These are phyloP conservation scores for Hyphopichia wangnamkhiaoensis DNA, from an alignment of 1,139 yeast species.

Conservation along the genomic window DNA sequence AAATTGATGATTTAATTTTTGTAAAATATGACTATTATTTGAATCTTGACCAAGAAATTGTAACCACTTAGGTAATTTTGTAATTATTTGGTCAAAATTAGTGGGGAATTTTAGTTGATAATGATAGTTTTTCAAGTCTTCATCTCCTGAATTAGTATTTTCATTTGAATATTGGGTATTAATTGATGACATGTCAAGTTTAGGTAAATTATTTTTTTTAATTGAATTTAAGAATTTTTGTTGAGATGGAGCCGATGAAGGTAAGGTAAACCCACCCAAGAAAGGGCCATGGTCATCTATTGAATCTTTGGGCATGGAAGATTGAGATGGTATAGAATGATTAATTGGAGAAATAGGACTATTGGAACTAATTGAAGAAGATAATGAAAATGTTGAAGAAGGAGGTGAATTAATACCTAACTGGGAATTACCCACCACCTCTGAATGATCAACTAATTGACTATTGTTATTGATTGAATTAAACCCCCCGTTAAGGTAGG, in stretches of 20 bases:
- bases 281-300: conserved; percentile 4
- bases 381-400: conserved; percentile 7
- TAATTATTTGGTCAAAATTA: conserved; percentile 18
- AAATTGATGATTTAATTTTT: conserved; percentile 39
- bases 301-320: background rate
- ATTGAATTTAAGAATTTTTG: conserved; percentile 34
- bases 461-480: conserved; percentile 6
- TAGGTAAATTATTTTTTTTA: conserved; percentile 25
- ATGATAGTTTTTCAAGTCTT: conserved; percentile 30
- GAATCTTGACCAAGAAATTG: conserved; percentile 22
- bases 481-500: conserved; percentile 42
- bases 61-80: conserved; percentile 52
- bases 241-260: conserved; percentile 34
- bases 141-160: conserved; percentile 18
- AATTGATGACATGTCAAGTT: conserved; percentile 13
- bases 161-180: conserved; percentile 19
- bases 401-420: conserved; percentile 6
- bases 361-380: conserved; percentile 14
- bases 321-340: background rate
- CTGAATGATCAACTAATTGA: conserved; percentile 10
- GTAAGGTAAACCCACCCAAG: conserved; percentile 37
- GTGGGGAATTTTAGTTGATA: conserved; percentile 41
- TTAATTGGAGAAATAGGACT: conserved; percentile 14
- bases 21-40: conserved; percentile 18
- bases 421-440: conserved; percentile 2